Evolutionary conservation across 306 rosid species (phyloP), one percentile per base, ranked within the genome.

Genomic region (Trifolium dubium): DNA sequence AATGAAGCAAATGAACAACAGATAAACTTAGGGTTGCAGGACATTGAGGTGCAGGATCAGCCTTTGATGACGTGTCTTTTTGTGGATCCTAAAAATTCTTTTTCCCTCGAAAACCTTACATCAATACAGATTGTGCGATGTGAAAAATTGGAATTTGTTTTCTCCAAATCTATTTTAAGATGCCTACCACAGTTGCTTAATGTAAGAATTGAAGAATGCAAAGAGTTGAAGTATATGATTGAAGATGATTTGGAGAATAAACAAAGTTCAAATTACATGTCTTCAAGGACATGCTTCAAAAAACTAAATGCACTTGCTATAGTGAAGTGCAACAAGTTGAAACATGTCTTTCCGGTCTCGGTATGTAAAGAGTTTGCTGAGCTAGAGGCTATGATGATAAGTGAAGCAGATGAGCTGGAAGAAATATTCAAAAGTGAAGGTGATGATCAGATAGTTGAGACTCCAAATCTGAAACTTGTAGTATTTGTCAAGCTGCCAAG

Each of bases 41-140:
- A 2, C 0, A 8, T 75, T 13, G 0, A 0, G 0, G 17, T 75
- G 31, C 0, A 2, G 0, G 1, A 29, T 10, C 2, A 54, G 1
- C 1, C 19, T 15, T 9, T 1, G 14, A 10, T 66, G 73, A 40
- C 6, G 4, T 4, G 10, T 15, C 12, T 30, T 37, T 75, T n/a
- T 29, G 23, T 0, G 3, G 73, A 67, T 23, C 47, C 73, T 2
- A 66, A 29, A 30, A 15, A 41, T 31, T 53, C 19, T 11, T 17
- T 66, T 29, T 0, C 2, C 59, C 66, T 75, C 47, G 5, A 5
- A 15, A 75, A 54, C 8, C 67, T 75, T 3, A 2, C 0, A 15
- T 0, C 0, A 0, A 2, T 66, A 40, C 0, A 0, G 30, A 53
- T 66, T 0, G 0, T 0, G 0, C 10, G 5, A 19, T 69, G 81